A percentile compares a stretch with the other conserved stretches of the same genome.
Evolutionary conservation across 441 rosid genomes (phyloP).

Genomic region (Gossypium davidsonii): DNA sequence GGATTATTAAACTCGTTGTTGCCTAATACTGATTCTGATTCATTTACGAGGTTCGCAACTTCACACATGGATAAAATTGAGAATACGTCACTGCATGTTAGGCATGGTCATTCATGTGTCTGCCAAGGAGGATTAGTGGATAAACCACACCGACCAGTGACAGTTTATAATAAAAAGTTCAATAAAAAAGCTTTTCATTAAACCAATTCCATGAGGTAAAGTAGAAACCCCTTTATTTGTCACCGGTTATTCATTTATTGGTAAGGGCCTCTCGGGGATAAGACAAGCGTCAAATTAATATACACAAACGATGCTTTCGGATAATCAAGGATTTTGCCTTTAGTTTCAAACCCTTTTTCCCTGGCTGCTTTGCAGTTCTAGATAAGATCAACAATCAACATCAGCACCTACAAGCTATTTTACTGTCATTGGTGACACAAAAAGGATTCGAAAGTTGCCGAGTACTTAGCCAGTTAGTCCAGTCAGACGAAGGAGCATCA

Average conservation of each 20-base stretch:
- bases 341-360: neutral
- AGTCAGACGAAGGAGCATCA: neutral
- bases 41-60: constrained; percentile 6
- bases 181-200: neutral
- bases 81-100: neutral
- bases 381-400: neutral
- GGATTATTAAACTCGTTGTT: neutral
- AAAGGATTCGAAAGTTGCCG: neutral
- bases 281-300: neutral
- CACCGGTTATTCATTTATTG: neutral
- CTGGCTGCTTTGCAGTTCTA: neutral
- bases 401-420: neutral
- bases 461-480: neutral
- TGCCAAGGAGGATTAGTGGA: constrained; percentile 4
- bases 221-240: neutral
- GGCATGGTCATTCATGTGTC: neutral
- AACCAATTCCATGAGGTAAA: neutral
- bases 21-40: neutral
- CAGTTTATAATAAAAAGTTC: neutral
- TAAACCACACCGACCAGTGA: neutral
- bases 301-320: neutral
- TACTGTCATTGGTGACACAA: neutral
- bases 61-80: neutral
- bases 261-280: neutral
- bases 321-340: neutral